Percentiles rank a stretch among this genome's conserved stretches.
phyloP scores from a whole-genome alignment of 495 filamentous ascomycete species.

The Arthonia radiata region DNA sequence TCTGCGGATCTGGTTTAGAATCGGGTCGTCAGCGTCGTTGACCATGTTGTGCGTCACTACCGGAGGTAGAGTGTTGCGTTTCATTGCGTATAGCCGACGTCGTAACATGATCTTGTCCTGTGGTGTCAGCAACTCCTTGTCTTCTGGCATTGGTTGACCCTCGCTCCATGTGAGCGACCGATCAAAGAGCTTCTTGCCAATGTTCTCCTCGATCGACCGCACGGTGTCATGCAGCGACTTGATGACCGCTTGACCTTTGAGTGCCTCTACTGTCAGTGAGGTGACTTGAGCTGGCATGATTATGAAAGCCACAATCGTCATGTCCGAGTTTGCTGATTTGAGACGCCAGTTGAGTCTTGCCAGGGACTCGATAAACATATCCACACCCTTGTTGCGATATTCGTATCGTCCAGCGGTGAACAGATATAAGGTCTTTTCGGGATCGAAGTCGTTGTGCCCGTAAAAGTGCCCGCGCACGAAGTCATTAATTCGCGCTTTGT shows the following conservation, averaged over 20 bases:
- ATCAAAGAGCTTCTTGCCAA: slow-evolving; percentile 86
- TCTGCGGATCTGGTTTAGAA: slow-evolving; percentile 84
- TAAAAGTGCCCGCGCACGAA: slow-evolving; percentile 98
- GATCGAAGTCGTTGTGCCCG: slow-evolving; percentile 88
- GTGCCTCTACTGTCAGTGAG: slow-evolving; percentile 79
- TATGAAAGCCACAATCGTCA: slow-evolving; percentile 92
- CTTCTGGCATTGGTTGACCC: slow-evolving; percentile 73
- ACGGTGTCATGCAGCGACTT: slow-evolving; percentile 88
- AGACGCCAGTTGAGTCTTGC: slow-evolving; percentile 84
- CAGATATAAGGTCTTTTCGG: slow-evolving; percentile 92
- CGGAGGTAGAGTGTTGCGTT: slow-evolving; percentile 64
- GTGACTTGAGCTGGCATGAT: slow-evolving; percentile 98
- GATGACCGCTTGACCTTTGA: slow-evolving; percentile 91
- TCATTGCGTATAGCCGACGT: slow-evolving; percentile 84
- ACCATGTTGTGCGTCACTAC: slow-evolving; percentile 99
- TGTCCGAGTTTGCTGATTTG: slow-evolving; percentile 65
- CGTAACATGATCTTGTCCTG: slow-evolving; percentile 85
- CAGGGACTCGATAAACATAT: slow-evolving; percentile 96
- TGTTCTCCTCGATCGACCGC: slow-evolving; percentile 65
- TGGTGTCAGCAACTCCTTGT: slow-evolving; percentile 78
- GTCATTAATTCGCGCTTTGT: slow-evolving; percentile 93
- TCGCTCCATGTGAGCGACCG: slow-evolving; percentile 83
- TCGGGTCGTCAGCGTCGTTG: slow-evolving; percentile 79
- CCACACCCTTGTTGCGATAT: slow-evolving; percentile 92
- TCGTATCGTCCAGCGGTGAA: slow-evolving; percentile 95